Evolutionary conservation across 768 basidiomycete species (phyloP), one percentile per base, ranked within the genome.

Genomic region (Termitomyces eurrhizus): DNA sequence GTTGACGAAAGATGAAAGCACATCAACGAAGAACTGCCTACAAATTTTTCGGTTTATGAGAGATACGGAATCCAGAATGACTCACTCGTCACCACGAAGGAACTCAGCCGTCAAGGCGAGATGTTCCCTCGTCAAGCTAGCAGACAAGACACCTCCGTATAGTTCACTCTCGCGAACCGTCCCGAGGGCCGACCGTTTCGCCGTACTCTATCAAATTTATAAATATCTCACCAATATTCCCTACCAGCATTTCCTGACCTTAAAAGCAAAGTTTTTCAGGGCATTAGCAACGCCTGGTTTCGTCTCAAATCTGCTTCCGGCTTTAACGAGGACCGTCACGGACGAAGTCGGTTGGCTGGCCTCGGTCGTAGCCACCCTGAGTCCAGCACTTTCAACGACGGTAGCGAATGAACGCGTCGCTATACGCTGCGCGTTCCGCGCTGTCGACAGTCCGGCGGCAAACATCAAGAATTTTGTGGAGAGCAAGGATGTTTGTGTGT

Each of bases 211-310:
- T 26, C 16, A 57, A 55, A 24, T 51, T 37, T 18, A 18, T 61
- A 16, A 57, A 39, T 18, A 42, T 36, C 18, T 39, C 21, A 21
- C 12, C 35, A 24, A 26, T 24, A 39, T 2, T 26, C 50, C 55
- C 53, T 24, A 35, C 35, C 26, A 24, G 21, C 37, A 56, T 5
- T 52, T 51, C 13, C 49, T 33, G 70, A 98, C 96, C 90, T 97
- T 98, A 88, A 96, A 98, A 61, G 95, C 90, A 83, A 95, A 98
- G 85, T 94, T 95, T 84, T 97, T 97, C 75, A 98, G 83, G 62
- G 86, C 89, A 79, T 96, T 92, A 2, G 96, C 95, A 60, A 94
- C 85, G 67, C 96, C 96, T 46, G 93, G 85, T 71, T 89, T 89
- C 64, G 86, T 75, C 80, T 99, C 91, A 73, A 86, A 95, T 69